Evolutionary conservation across 768 basidiomycete species (phyloP), one percentile per base, ranked within the genome.

Genomic region (Termitomyces heimii): DNA sequence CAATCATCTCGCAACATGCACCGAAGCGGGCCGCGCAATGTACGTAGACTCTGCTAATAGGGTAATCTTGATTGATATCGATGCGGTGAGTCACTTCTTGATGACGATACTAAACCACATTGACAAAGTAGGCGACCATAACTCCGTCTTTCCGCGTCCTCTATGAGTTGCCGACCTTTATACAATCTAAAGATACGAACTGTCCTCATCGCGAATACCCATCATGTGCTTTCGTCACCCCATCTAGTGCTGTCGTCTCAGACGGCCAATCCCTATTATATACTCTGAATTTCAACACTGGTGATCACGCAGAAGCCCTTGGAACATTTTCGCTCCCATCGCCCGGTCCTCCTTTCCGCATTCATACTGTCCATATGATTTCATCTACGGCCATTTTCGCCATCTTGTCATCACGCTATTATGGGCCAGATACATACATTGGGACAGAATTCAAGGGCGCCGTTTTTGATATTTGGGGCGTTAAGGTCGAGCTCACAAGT

Each of bases 261-360:
- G 90, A 94, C 63, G 92, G 92, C 9, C 71, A 75, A 61, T 89
- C 89, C n/a, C 65, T 74, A 18, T 69, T 92, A 31, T 88, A 90
- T 60, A 72, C 84, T 14, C 71, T 93, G 44, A 73, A 72, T 29
- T 65, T 85, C 28, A 68, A 72, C 26, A 65, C 72, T 16, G 56
- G 64, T 12, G 76, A 72, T 2, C 55, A 72, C 7, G 77, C 82
- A 22, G 65, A 73, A 10, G 71, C 82, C 35, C 66, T 84, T n/a
- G 84, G 82, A 14, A 70, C 70, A 31, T 87, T 79, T 65, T 78
- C 80, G 43, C 69, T 87, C 32, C 70, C 56, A 22, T 60, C 65
- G 9, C 75, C 77, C 7, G 79, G 77, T 66, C 72, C 66, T 32
- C 70, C 73, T 2, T 74, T 74, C 53, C 65, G 67, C 51, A 65